Evolutionary conservation across 2,329 filamentous ascomycete species (phyloP), one percentile per base, ranked within the genome.

Genomic region (Beauveria scarabaeidicola): DNA sequence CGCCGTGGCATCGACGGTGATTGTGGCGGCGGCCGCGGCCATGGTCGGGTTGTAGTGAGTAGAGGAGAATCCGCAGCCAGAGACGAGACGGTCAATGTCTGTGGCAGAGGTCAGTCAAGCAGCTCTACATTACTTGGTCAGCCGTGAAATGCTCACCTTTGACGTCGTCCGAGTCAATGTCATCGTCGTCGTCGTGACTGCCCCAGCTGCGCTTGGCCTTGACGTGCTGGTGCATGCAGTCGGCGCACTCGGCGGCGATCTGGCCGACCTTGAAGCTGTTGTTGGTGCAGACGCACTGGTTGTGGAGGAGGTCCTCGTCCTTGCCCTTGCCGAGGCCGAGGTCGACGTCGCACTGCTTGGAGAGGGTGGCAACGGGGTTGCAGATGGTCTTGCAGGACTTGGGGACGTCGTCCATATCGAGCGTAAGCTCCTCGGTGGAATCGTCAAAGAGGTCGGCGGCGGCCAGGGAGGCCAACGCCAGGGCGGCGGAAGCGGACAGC

Each of bases 241-340:
- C 69, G 54, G 69, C 68, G 61, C 74, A 77, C 21, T 74, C 68
- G 3, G 66, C 71, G 19, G 73, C 69, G 52, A 75, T 63, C 19
- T 63, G 61, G 25, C 52, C 63, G 53, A 77, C 75, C 64, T 75
- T 64, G 66, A 77, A 73, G 65, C 72, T 73, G 52, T 67, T 62
- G 68, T 77, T 74, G 63, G 72, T 71, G 69, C 75, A 75, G 56
- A 76, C 64, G 62, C 75, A 77, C 63, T 76, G 72, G 13, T 65
- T 66, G 67, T 72, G 68, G 55, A 75, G 71, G 19, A 68, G 69
- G 48, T 73, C 66, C 64, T 76, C 73, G 36, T 68, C 64, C 25
- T 66, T 68, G 65, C 73, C 70, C 19, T 62, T 66, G 58, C 69
- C 65, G 46, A 66, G 65, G 27, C 47, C 58, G 41, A 70, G 66